These are phyloP conservation scores for Juglanconis oblonga DNA, from an alignment of 2,329 filamentous ascomycete species.

Conservation along the genomic window DNA sequence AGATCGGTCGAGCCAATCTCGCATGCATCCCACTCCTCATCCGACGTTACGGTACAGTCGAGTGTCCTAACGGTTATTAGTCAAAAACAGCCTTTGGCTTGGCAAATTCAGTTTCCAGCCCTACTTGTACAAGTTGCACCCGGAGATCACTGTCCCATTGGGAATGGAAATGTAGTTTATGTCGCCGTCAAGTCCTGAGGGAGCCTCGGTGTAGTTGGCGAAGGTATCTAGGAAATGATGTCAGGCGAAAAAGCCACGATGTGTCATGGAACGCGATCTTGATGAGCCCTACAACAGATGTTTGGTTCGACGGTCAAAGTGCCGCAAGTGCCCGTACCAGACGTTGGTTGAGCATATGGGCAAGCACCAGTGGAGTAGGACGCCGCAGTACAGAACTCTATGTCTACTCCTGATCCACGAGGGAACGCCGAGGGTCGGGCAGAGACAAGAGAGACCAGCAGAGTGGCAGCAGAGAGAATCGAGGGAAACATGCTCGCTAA, in stretches of 20 bases:
- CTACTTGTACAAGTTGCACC: slow-evolving; percentile 14
- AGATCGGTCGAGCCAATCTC: slow-evolving; percentile 10
- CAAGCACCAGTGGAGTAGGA: slow-evolving; percentile 7
- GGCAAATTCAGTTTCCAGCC: background rate
- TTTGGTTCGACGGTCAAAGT: background rate
- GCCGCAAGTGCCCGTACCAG: slow-evolving; percentile 7
- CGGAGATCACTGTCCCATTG: background rate
- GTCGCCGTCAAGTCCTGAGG: background rate
- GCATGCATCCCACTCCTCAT: slow-evolving; percentile 10
- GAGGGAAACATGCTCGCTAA: background rate
- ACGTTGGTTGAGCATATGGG: slow-evolving; percentile 12
- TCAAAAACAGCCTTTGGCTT: background rate
- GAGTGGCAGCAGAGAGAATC: background rate
- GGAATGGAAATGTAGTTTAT: slow-evolving; percentile 13
- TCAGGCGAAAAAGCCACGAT: background rate
- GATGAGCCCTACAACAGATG: slow-evolving; percentile 7
- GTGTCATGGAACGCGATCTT: too few species aligned
- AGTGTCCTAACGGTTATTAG: background rate
- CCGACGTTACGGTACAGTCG: slow-evolving; percentile 8
- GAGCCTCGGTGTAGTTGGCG: slow-evolving; percentile 1
- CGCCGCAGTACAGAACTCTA: slow-evolving; percentile 8
- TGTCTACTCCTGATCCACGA: background rate
- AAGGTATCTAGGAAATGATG: slow-evolving; percentile 1
- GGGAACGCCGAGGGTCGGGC: background rate
- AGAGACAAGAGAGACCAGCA: background rate